phyloP scores from a whole-genome alignment of 2,329 filamentous ascomycete genomes.

The Akanthomyces lecanii region DNA sequence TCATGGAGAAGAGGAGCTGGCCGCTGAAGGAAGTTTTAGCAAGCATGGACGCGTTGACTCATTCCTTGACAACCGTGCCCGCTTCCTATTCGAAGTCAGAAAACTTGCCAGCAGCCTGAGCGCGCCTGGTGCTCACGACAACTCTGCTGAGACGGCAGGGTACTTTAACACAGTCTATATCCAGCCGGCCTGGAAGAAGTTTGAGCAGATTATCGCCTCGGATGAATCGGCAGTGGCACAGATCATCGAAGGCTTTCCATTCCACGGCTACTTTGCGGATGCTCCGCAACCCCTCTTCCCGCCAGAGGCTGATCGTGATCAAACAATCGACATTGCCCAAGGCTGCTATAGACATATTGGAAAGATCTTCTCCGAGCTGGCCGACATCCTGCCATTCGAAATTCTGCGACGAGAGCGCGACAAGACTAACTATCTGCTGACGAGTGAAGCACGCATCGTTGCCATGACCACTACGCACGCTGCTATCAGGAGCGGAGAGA shows the following conservation, averaged over 20 bases:
- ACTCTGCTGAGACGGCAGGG: slow-evolving; percentile 91
- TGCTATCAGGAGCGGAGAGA: slow-evolving; percentile 88
- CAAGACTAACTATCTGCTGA: slow-evolving; percentile 91
- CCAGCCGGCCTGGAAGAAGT: slow-evolving; percentile 82
- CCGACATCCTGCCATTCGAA: slow-evolving; percentile 92
- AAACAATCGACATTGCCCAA: slow-evolving; percentile 68
- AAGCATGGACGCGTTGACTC: slow-evolving; percentile 94
- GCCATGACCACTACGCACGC: slow-evolving; percentile 99
- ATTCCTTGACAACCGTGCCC: slow-evolving; percentile 81
- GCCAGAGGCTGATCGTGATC: slow-evolving; percentile 57
- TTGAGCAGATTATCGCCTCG: slow-evolving; percentile 56
- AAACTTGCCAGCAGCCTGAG: slow-evolving; percentile 79
- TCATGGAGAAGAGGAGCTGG: slow-evolving; percentile 91
- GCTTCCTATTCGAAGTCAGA: slow-evolving; percentile 77
- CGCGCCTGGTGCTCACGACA: slow-evolving; percentile 90
- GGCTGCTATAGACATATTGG: slow-evolving; percentile 87
- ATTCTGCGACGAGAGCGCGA: slow-evolving; percentile 84
- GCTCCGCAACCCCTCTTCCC: slow-evolving; percentile 84
- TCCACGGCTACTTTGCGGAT: slow-evolving; percentile 80
- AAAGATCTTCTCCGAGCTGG: slow-evolving; percentile 86
- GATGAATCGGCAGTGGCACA: slow-evolving; percentile 54
- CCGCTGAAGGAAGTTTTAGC: slow-evolving; percentile 81
- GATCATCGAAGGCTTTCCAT: slow-evolving; percentile 75
- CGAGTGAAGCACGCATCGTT: slow-evolving; percentile 93
- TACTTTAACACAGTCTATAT: slow-evolving; percentile 96